A percentile compares a stretch with the other conserved stretches of the same genome.
Conservation (phyloP, 192 early-diverging fungal genomes). For the Chytriomyces sp. region DNA sequence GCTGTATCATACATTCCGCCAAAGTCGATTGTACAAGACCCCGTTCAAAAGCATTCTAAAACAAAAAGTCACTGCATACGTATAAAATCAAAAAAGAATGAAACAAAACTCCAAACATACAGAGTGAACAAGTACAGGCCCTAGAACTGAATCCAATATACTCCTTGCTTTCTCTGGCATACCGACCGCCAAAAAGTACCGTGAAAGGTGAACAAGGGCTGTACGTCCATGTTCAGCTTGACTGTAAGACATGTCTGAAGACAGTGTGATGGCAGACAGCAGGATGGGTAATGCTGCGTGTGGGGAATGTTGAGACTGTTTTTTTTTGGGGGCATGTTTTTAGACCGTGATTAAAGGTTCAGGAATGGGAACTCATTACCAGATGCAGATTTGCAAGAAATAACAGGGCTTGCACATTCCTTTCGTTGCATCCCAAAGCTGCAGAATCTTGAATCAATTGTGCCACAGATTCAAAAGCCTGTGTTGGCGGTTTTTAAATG, state of each 20-base stretch:
- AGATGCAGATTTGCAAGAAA: not conserved
- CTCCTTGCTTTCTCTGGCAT: not conserved
- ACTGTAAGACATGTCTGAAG: not conserved
- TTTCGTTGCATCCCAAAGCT: too few relatives aligned
- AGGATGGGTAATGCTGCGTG: conserved; percentile 14
- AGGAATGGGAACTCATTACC: not conserved
- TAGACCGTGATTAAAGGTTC: too few relatives aligned
- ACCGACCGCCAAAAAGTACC: not conserved
- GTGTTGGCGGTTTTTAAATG: not conserved
- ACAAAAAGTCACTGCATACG: not conserved
- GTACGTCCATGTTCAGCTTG: not conserved
- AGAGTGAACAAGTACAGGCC: not conserved
- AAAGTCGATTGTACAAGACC: not conserved
- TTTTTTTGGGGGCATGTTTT: too few relatives aligned
- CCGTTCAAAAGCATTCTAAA: not conserved
- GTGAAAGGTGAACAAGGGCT: not conserved
- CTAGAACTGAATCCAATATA: conserved; percentile 3
- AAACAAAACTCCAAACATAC: not conserved
- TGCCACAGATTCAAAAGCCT: too few relatives aligned
- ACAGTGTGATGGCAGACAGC: not conserved
- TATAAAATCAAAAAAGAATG: not conserved
- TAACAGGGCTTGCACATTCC: too few relatives aligned
- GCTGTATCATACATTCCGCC: too few relatives aligned
- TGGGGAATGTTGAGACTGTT: not conserved
- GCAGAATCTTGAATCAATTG: too few relatives aligned